A percentile compares a stretch with the other conserved stretches of the same genome.
Evolutionary conservation across 73 alveolate species (phyloP).

Genomic region (Paramecium octaurelia): DNA sequence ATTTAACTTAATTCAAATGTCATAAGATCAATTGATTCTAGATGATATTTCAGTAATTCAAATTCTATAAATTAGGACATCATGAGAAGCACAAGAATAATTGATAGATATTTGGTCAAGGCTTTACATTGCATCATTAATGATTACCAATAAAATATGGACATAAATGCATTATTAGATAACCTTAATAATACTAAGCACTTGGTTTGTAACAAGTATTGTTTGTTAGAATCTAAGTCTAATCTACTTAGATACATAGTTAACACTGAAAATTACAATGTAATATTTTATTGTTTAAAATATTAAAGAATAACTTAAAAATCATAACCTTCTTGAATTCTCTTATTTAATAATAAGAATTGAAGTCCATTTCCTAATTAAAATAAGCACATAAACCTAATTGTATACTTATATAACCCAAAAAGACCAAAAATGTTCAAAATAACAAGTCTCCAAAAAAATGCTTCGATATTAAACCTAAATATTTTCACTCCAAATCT

Average conservation of each 20-base stretch:
- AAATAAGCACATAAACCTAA: background rate
- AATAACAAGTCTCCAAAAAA: background rate
- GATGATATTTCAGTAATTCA: background rate
- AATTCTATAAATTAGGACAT: background rate
- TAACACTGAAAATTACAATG: background rate
- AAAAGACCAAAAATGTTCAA: background rate
- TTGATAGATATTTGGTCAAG: background rate
- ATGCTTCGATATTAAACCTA: background rate
- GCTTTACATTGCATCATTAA: background rate
- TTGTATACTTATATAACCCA: background rate
- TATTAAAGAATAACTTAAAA: background rate
- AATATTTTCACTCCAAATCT: background rate
- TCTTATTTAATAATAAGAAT: background rate
- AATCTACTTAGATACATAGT: background rate
- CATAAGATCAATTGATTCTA: background rate
- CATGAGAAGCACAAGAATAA: background rate
- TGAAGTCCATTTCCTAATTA: background rate
- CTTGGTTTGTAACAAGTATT: background rate
- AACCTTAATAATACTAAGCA: background rate
- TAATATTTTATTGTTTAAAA: background rate
- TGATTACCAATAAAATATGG: background rate
- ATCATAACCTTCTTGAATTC: background rate
- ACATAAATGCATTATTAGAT: background rate
- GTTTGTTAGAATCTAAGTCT: background rate
- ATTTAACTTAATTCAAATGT: background rate